phyloP scores from a whole-genome alignment of 345 rosid genomes.

The Orychophragmus violaceus region DNA sequence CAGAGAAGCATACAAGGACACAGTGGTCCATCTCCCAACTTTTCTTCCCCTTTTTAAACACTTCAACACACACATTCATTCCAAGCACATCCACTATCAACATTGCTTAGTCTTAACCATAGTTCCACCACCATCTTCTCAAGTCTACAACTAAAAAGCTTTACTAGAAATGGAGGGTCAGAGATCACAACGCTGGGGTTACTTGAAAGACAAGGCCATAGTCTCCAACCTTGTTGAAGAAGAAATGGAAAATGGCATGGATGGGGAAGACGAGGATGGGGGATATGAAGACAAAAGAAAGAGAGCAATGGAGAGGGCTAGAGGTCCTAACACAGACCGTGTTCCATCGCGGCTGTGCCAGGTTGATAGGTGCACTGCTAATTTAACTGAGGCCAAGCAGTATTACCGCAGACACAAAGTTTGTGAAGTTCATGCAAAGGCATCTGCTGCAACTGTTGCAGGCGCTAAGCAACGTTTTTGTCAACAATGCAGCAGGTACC shows the following conservation, averaged over 20 bases:
- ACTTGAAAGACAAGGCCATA: constrained; percentile 30
- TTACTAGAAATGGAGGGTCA: constrained; percentile 33
- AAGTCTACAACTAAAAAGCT: background rate
- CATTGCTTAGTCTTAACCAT: background rate
- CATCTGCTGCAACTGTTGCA: constrained; percentile 46
- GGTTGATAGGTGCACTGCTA: constrained; percentile 60
- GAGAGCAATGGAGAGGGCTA: constrained; percentile 10
- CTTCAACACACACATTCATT: constrained; percentile 15
- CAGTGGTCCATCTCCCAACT: constrained; percentile 30
- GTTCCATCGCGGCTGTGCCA: constrained; percentile 49
- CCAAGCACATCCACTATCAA: constrained; percentile 6
- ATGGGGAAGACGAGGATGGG: constrained; percentile 44
- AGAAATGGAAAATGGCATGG: constrained; percentile 31
- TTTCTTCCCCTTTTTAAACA: constrained; percentile 28
- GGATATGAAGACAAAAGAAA: constrained; percentile 33
- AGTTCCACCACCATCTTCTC: background rate
- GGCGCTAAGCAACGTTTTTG: constrained; percentile 73
- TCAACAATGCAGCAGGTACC: constrained; percentile 95
- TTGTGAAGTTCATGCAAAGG: constrained; percentile 79
- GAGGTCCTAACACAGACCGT: constrained; percentile 19
- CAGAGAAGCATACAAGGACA: constrained; percentile 33
- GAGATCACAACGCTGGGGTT: constrained; percentile 28
- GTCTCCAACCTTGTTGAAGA: constrained; percentile 36
- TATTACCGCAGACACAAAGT: constrained; percentile 85
- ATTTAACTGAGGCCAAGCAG: constrained; percentile 56